Conservation (phyloP, 257 asterid species). For the Solanum acaule region DNA sequence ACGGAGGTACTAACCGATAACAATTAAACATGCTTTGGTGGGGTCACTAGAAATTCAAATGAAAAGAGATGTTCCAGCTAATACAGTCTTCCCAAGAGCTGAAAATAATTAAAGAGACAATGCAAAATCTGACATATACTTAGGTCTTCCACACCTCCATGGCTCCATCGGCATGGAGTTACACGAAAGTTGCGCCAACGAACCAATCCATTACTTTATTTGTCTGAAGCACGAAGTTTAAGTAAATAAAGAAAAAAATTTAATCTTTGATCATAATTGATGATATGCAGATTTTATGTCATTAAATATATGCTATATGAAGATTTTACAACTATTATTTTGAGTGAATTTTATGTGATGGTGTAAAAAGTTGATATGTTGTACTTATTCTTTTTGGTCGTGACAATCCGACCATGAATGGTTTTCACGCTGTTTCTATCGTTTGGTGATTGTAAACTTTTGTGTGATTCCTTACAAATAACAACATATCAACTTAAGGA, state of each 20-base stretch:
- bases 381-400: neutral
- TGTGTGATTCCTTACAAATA: neutral
- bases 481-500: neutral
- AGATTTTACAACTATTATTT: too few species aligned
- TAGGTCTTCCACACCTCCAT: neutral
- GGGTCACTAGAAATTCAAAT: neutral
- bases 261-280: too few species aligned
- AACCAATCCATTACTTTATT: neutral
- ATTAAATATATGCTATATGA: neutral
- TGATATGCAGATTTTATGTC: too few species aligned
- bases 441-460: neutral
- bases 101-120: neutral
- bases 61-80: neutral
- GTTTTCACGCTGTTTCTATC: neutral
- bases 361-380: neutral
- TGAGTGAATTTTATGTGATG: neutral
- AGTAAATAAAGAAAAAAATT: too few species aligned
- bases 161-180: neutral
- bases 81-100: too few species aligned
- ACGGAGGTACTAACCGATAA: neutral
- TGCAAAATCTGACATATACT: neutral
- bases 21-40: neutral
- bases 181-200: neutral
- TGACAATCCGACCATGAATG: neutral
- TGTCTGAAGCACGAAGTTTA: neutral